Percentiles rank a stretch among this genome's conserved stretches.
These are phyloP conservation scores for Xylaria polymorpha DNA, from an alignment of 2,329 filamentous ascomycete genomes.

Conservation along the genomic window DNA sequence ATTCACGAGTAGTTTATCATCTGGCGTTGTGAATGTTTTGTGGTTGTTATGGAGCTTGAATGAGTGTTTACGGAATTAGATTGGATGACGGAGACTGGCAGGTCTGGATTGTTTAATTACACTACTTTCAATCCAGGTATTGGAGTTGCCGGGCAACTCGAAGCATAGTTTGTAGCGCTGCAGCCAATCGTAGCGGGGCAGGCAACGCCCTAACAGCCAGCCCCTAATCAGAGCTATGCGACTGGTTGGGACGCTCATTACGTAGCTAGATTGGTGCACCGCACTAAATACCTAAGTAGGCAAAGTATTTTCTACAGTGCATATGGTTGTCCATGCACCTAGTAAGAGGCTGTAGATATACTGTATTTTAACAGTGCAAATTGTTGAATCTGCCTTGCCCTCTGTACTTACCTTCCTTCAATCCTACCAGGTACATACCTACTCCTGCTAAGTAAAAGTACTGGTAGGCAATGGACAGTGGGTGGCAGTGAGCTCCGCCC, in stretches of 20 bases:
- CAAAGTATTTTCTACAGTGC: constrained; percentile 1
- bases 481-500: constrained; percentile 15
- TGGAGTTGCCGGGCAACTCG: constrained; percentile 41
- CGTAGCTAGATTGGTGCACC: neutral
- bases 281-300: neutral
- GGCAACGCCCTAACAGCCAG: constrained; percentile 9
- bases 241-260: constrained; percentile 9
- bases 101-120: constrained; percentile 39
- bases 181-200: constrained; percentile 29
- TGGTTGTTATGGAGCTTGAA: constrained; percentile 32
- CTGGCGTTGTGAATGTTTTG: constrained; percentile 19
- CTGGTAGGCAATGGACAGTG: neutral
- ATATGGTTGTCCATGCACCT: neutral
- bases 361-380: neutral
- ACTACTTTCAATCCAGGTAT: constrained; percentile 26
- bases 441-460: neutral
- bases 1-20: constrained; percentile 14
- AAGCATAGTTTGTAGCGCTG: neutral
- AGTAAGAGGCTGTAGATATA: fast-evolving
- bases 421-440: no score
- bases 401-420: neutral
- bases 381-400: neutral
- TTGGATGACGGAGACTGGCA: constrained; percentile 16
- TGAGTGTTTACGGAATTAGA: constrained; percentile 14
- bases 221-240: constrained; percentile 3